These are phyloP conservation scores for Periconia digitata DNA, from an alignment of 2,329 filamentous ascomycete species.

Conservation along the genomic window DNA sequence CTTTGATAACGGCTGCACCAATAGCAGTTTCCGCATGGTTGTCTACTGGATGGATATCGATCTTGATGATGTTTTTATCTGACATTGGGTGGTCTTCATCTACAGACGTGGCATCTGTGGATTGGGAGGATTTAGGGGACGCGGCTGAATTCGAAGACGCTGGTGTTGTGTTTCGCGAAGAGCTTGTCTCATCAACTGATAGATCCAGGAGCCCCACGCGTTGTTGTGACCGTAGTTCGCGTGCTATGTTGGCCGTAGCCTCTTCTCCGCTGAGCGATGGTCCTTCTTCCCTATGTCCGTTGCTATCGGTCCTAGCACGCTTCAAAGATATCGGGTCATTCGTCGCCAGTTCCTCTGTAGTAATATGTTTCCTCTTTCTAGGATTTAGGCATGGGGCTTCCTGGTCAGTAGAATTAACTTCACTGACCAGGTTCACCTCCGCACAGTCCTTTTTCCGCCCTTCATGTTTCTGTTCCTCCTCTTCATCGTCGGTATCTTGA, in stretches of 20 bases:
- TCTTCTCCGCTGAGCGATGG: constrained; percentile 38
- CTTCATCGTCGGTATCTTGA: constrained; percentile 44
- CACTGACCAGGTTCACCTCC: background rate
- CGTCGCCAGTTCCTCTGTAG: constrained; percentile 14
- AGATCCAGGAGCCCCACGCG: constrained; percentile 33
- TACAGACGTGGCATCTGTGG: constrained; percentile 42
- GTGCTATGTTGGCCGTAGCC: constrained; percentile 21
- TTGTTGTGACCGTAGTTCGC: constrained; percentile 35
- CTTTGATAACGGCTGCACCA: constrained; percentile 34
- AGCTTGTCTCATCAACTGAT: constrained; percentile 28
- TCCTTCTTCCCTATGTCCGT: constrained; percentile 27
- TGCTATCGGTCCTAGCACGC: constrained; percentile 12
- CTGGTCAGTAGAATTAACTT: constrained; percentile 5
- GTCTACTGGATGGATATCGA: constrained; percentile 25
- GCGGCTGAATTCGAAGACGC: constrained; percentile 26
- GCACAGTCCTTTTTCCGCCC: constrained; percentile 15
- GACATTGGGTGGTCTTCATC: constrained; percentile 31
- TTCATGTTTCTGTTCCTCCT: constrained; percentile 23
- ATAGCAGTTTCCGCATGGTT: constrained; percentile 24
- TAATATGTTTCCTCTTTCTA: constrained; percentile 30
- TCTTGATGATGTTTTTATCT: constrained; percentile 10
- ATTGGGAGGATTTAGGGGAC: constrained; percentile 39
- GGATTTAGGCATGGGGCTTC: constrained; percentile 15
- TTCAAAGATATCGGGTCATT: constrained; percentile 18
- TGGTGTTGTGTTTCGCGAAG: constrained; percentile 32